A percentile compares a stretch with the other conserved stretches of the same genome.
Conservation (phyloP, 2,329 filamentous ascomycete genomes). For the Neonectria magnoliae region DNA sequence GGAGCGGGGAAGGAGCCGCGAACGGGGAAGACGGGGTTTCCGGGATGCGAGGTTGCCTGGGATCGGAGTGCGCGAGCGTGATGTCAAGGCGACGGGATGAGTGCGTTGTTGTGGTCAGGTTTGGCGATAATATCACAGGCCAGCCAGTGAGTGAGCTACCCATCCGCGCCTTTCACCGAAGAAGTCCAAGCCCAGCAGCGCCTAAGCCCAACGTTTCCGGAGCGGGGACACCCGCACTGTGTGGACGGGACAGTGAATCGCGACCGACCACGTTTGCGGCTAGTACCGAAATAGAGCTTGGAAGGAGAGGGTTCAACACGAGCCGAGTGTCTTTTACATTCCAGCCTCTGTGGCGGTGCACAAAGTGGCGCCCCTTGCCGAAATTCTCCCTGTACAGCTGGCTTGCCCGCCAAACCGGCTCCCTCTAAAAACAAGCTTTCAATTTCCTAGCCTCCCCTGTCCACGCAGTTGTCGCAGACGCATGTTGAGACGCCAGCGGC, state of each 20-base stretch:
- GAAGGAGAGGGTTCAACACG: slow-evolving; percentile 14
- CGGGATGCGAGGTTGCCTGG: neutral
- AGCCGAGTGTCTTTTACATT: neutral
- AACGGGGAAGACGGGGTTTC: neutral
- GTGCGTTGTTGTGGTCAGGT: slow-evolving; percentile 35
- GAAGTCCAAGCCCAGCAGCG: slow-evolving; percentile 26
- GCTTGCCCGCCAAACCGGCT: neutral
- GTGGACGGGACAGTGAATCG: slow-evolving; percentile 22
- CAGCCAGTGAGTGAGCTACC: slow-evolving; percentile 27
- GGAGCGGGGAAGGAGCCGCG: neutral
- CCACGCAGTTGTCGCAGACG: neutral
- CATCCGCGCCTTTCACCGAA: slow-evolving; percentile 34
- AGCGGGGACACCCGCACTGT: slow-evolving; percentile 19
- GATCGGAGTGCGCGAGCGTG: neutral
- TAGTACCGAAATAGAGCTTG: slow-evolving; percentile 16
- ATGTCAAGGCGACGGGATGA: slow-evolving; percentile 14
- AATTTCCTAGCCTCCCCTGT: neutral
- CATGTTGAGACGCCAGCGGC: slow-evolving; percentile 7
- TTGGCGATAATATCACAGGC: slow-evolving; percentile 36
- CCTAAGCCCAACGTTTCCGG: slow-evolving; percentile 24
- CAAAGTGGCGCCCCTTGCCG: neutral
- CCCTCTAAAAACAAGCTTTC: slow-evolving; percentile 19
- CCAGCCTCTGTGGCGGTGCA: slow-evolving; percentile 35
- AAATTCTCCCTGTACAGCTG: neutral
- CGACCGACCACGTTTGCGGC: slow-evolving; percentile 19